A percentile compares a stretch with the other conserved stretches of the same genome.
These are phyloP conservation scores for Talaromyces islandicus DNA, from an alignment of 2,329 filamentous ascomycete genomes.

Conservation along the genomic window DNA sequence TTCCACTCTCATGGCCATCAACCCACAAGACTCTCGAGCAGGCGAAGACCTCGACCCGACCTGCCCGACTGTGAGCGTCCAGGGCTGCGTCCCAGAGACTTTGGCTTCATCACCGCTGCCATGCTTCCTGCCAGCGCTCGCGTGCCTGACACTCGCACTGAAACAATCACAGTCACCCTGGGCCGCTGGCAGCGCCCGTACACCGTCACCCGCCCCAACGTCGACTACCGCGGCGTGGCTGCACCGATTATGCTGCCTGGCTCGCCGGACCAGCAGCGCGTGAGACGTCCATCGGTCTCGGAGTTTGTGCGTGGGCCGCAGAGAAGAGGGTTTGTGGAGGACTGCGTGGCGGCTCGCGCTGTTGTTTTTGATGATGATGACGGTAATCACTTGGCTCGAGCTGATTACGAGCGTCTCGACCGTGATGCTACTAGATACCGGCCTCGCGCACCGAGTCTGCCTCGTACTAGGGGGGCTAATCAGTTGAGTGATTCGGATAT, in stretches of 20 bases:
- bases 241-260: conserved; percentile 7
- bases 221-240: conserved; percentile 5
- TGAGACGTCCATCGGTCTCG: conserved; percentile 1
- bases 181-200: neutral
- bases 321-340: neutral
- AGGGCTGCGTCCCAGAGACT: neutral
- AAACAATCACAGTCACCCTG: conserved; percentile 5
- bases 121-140: neutral
- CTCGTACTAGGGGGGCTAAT: neutral
- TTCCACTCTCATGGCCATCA: neutral
- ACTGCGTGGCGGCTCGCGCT: neutral
- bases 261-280: conserved; percentile 6
- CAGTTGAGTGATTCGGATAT: conserved; percentile 9
- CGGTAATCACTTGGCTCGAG: too few relatives aligned
- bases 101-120: neutral
- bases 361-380: too few relatives aligned
- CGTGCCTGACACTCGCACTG: neutral
- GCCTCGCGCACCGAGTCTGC: neutral
- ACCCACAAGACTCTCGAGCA: neutral
- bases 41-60: neutral
- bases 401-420: neutral
- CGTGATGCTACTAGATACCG: neutral
- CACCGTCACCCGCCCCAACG: conserved; percentile 1
- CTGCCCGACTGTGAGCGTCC: conserved; percentile 1
- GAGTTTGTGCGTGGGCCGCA: neutral